Evolutionary conservation across 2,329 filamentous ascomycete genomes (phyloP).

Genomic region (Cladorrhinum sp.): DNA sequence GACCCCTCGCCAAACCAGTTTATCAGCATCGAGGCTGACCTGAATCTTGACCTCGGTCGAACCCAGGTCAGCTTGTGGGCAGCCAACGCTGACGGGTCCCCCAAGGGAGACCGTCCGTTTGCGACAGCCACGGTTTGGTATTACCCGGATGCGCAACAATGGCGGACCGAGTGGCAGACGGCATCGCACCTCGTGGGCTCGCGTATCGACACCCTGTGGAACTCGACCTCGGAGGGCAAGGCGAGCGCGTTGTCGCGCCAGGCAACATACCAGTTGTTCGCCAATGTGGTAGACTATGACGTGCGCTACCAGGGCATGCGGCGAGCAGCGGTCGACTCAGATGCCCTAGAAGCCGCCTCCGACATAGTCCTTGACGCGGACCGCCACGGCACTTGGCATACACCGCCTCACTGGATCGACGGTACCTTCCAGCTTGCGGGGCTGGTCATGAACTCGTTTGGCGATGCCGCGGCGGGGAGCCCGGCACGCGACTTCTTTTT

Average conservation of each 20-base stretch:
- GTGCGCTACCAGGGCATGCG: neutral
- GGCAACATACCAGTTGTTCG: neutral
- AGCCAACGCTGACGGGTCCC: too few relatives aligned
- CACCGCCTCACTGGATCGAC: neutral
- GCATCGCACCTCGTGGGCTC: neutral
- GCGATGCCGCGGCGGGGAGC: conserved; percentile 14
- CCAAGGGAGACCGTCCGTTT: neutral
- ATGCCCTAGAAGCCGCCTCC: conserved; percentile 10
- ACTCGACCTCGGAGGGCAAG: neutral
- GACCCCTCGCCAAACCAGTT: too few relatives aligned
- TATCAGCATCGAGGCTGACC: too few relatives aligned
- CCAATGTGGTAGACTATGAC: neutral
- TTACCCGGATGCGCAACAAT: conserved; percentile 46
- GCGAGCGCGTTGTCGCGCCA: too few relatives aligned
- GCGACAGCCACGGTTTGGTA: conserved; percentile 29
- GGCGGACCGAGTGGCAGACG: neutral
- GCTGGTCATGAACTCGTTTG: conserved; percentile 13
- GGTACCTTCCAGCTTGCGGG: neutral
- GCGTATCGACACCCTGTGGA: neutral
- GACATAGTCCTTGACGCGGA: neutral
- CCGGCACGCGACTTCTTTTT: conserved; percentile 13
- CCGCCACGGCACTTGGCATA: neutral
- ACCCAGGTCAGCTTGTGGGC: too few relatives aligned
- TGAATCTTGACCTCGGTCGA: too few relatives aligned
- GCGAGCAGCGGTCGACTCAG: neutral